Evolutionary conservation across 208 protist genomes (phyloP), one percentile per base, ranked within the genome.

Genomic region (Lotmaria passim): DNA sequence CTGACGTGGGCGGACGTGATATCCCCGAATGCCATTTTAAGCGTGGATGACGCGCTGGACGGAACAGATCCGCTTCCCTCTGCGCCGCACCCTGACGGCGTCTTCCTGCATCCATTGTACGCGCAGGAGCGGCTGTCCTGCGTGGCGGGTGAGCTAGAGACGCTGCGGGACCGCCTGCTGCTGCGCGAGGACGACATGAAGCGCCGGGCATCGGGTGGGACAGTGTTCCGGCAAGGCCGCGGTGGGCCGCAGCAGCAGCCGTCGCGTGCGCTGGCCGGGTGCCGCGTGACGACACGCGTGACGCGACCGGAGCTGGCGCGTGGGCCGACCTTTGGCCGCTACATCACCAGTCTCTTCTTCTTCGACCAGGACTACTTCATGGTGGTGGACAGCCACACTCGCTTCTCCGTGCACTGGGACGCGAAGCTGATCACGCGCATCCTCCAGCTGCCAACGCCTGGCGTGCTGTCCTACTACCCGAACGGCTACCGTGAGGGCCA

Each of bases 301-400:
- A 64, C 84, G 46, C 19, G 61, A 1, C 57, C 77, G 23, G 64
- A 17, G 26, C 59, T 59, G 12, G 90, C 91, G 36, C 86, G 69
- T 10, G 94, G 94, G 1, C 93, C 93, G 19, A 95, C 87, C 1
- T 94, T 84, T 68, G 87, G 81, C 30, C 79, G 91, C 21, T 93
- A 93, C 77, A 31, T 96, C 17, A 86, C 87, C 47, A 88, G 81
- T 47, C 74, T 94, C 10, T 83, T 96, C 50, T 94, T 83, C 63
- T 81, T 76, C 43, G 73, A 88, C 57, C 86, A 96, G 59, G 87
- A 96, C 72, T 96, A 93, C 78, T 94, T 82, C 68, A 91, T 96
- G 85, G 78, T 95, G 26, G 53, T 96, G 23, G 91, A 96, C 78
- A 91, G 83, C 56, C 91, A 96, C 84, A 87, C 81, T 11, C 85